Percentiles rank a stretch among this genome's conserved stretches.
These are phyloP conservation scores for Beauveria pseudobassiana DNA, from an alignment of 2,329 filamentous ascomycete genomes.

Conservation along the genomic window DNA sequence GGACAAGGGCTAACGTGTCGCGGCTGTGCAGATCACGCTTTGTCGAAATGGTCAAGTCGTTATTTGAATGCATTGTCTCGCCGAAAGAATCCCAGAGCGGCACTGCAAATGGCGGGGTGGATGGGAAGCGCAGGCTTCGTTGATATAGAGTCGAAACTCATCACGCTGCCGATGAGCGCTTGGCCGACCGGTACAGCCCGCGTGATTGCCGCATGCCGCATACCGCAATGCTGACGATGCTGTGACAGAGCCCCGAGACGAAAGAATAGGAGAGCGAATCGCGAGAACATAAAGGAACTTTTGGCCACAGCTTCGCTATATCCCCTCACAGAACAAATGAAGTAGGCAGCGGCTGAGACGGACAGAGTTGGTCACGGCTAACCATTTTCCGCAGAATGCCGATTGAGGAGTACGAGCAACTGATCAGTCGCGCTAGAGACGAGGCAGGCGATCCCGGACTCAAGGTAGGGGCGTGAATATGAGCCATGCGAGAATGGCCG, in stretches of 20 bases:
- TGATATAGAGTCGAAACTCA: conserved; percentile 57
- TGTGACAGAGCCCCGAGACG: conserved; percentile 39
- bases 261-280: conserved; percentile 45
- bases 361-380: conserved; percentile 2
- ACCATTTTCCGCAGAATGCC: conserved; percentile 39
- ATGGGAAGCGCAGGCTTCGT: conserved; percentile 58
- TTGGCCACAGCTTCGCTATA: conserved; percentile 49
- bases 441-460: conserved; percentile 47
- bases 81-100: conserved; percentile 59
- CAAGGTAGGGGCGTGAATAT: conserved; percentile 35
- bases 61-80: conserved; percentile 56
- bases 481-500: not conserved
- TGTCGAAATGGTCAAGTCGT: conserved; percentile 59
- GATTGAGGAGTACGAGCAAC: conserved; percentile 47
- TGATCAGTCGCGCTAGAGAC: conserved; percentile 47
- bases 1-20: conserved; percentile 8
- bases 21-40: conserved; percentile 45
- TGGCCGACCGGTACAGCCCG: conserved; percentile 55
- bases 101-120: conserved; percentile 50
- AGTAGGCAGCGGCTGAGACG: conserved; percentile 28
- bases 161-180: conserved; percentile 60
- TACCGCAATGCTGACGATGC: not conserved
- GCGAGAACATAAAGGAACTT: conserved; percentile 46
- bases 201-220: not conserved
- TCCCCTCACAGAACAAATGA: conserved; percentile 44